Conservation (phyloP, 768 basidiomycete species). For the Galerina sulciceps region DNA sequence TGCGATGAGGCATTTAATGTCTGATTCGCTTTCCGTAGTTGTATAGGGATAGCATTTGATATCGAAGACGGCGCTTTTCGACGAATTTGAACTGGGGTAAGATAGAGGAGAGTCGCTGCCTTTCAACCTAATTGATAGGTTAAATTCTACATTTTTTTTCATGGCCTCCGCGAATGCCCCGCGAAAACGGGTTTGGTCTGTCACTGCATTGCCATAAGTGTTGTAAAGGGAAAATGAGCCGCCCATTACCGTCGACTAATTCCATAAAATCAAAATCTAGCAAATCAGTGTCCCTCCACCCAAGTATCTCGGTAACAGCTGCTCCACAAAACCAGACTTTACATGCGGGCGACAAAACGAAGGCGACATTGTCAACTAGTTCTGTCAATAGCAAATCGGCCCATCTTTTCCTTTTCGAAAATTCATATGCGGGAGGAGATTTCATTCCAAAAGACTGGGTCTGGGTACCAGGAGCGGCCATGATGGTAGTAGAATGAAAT, state of each 20-base stretch:
- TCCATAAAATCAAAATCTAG: slow-evolving; percentile 69
- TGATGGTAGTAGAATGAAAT: slow-evolving; percentile 8
- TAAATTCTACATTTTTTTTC: slow-evolving; percentile 51
- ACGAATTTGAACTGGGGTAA: slow-evolving; percentile 23
- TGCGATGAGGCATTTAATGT: slow-evolving; percentile 69
- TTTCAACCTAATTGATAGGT: slow-evolving; percentile 64
- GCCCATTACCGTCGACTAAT: slow-evolving; percentile 62
- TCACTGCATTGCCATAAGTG: slow-evolving; percentile 37
- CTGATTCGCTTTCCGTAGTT: slow-evolving; percentile 33
- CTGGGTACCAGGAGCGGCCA: slow-evolving; percentile 16
- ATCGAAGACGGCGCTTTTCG: slow-evolving; percentile 69
- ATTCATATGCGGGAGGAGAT: slow-evolving; percentile 61
- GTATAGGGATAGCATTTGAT: slow-evolving; percentile 68
- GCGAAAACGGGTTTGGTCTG: slow-evolving; percentile 62
- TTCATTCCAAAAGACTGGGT: slow-evolving; percentile 15
- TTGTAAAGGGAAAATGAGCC: neutral
- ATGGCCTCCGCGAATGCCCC: slow-evolving; percentile 61
- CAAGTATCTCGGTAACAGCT: slow-evolving; percentile 71
- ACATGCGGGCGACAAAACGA: slow-evolving; percentile 67
- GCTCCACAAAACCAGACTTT: slow-evolving; percentile 73
- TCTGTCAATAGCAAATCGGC: slow-evolving; percentile 79
- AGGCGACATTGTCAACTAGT: slow-evolving; percentile 70
- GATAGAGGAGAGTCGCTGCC: slow-evolving; percentile 36
- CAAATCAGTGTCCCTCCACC: slow-evolving; percentile 77
- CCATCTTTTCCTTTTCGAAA: slow-evolving; percentile 88